Conservation (phyloP, 2,329 filamentous ascomycete species). For the Scedosporium dehoogii region DNA sequence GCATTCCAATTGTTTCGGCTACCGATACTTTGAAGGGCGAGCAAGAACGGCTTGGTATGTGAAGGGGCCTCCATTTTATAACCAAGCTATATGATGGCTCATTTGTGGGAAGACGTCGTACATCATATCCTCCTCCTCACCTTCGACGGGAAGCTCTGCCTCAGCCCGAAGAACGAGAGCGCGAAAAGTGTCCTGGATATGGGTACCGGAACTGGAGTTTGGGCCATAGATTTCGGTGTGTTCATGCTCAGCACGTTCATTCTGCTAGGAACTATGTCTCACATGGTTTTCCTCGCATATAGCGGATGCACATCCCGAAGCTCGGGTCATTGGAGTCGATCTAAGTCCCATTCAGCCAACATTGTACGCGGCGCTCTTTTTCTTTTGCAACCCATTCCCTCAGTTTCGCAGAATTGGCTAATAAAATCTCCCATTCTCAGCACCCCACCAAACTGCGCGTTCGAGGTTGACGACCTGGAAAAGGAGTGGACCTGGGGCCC, state of each 20-base stretch:
- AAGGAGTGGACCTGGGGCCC: constrained; percentile 26
- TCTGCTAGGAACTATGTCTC: background rate
- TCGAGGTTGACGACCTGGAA: constrained; percentile 33
- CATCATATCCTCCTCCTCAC: constrained; percentile 17
- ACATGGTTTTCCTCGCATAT: background rate
- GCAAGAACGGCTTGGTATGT: constrained; percentile 1
- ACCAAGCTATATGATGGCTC: background rate
- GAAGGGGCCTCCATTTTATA: no score
- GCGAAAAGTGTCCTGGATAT: constrained; percentile 19
- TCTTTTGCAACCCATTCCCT: no score
- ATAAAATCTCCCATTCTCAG: constrained; percentile 11
- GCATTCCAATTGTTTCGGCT: no score
- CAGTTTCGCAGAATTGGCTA: background rate
- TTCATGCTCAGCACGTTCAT: background rate
- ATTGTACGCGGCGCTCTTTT: constrained; percentile 15
- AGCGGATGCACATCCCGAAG: constrained; percentile 16
- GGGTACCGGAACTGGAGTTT: constrained; percentile 22
- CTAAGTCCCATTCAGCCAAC: constrained; percentile 31
- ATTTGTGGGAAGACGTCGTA: constrained; percentile 14
- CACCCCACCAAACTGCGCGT: constrained; percentile 38
- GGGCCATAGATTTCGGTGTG: constrained; percentile 21
- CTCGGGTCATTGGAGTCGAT: constrained; percentile 28
- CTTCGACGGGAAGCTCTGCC: constrained; percentile 14
- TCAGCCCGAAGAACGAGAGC: constrained; percentile 8
- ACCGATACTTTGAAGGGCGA: background rate